phyloP scores from a whole-genome alignment of 805 yeast species.

The Candida loeiensis region DNA sequence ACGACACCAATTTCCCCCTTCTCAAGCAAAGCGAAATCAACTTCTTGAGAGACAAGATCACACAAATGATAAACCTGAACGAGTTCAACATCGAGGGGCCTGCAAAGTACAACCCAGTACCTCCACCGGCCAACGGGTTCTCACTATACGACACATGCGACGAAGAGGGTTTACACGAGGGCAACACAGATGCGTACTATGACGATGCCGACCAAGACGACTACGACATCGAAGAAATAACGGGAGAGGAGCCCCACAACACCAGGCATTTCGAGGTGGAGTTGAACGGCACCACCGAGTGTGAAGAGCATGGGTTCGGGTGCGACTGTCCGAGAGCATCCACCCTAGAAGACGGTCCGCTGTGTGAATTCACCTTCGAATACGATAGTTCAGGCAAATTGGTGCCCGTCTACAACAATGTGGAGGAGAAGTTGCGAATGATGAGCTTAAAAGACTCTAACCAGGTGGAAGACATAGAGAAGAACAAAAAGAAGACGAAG shows the following conservation, averaged over 20 bases:
- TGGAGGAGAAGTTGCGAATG: constrained; percentile 36
- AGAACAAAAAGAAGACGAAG: constrained; percentile 20
- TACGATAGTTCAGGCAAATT: constrained; percentile 40
- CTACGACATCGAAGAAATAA: constrained; percentile 37
- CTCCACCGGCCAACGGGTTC: constrained; percentile 20
- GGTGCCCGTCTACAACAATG: constrained; percentile 37
- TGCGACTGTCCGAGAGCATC: constrained; percentile 24
- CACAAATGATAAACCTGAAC: constrained; percentile 20
- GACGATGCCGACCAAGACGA: constrained; percentile 27
- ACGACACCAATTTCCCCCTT: constrained; percentile 10
- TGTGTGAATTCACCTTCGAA: constrained; percentile 45
- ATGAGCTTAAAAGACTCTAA: constrained; percentile 25
- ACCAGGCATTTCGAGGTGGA: constrained; percentile 41
- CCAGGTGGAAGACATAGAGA: constrained; percentile 11
- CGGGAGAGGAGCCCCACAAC: constrained; percentile 24
- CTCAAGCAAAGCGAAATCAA: constrained; percentile 27
- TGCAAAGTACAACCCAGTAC: constrained; percentile 2
- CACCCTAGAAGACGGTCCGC: constrained; percentile 31
- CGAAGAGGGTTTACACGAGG: constrained; percentile 39
- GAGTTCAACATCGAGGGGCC: constrained; percentile 12
- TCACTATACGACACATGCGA: constrained; percentile 35
- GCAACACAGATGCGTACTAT: constrained; percentile 19
- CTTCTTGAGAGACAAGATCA: constrained; percentile 24
- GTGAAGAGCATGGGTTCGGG: constrained; percentile 25
- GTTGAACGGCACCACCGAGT: constrained; percentile 32